Evolutionary conservation across 75 land plant genomes (phyloP).

Genomic region (Sequoia sempervirens): DNA sequence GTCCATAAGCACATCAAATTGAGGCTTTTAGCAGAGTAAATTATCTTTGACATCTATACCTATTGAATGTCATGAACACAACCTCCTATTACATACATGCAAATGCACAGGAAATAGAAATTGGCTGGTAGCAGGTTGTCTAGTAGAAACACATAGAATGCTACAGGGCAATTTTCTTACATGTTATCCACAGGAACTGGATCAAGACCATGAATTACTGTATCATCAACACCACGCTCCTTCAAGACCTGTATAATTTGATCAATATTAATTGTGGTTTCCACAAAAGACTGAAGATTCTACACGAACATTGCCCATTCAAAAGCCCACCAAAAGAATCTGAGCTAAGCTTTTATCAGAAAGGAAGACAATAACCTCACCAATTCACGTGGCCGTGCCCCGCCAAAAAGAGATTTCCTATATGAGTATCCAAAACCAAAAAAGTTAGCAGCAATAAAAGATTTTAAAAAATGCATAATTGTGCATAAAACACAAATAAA

Average conservation of each 20-base stretch:
- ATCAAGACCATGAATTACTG: slow-evolving; percentile 27
- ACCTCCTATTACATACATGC: not conserved
- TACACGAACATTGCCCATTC: not conserved
- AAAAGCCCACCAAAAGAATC: slow-evolving; percentile 1
- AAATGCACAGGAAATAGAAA: not conserved
- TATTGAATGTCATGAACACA: not conserved
- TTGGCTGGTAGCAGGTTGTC: not conserved
- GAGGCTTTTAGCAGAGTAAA: not conserved
- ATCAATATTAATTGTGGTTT: not conserved
- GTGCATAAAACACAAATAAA: not conserved
- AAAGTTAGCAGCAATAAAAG: not conserved
- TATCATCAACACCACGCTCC: slow-evolving; percentile 71
- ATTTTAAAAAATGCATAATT: not conserved
- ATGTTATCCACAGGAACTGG: slow-evolving; percentile 22
- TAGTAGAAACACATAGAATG: not conserved
- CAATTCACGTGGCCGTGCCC: slow-evolving; percentile 96
- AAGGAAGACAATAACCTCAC: slow-evolving; percentile 30
- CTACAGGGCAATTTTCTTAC: slow-evolving; percentile 16
- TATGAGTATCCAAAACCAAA: slow-evolving; percentile 6
- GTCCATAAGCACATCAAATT: slow-evolving; percentile 3
- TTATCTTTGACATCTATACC: not conserved
- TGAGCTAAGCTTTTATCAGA: not conserved
- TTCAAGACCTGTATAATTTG: slow-evolving; percentile 60
- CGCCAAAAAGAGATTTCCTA: slow-evolving; percentile 83
- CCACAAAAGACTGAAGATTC: not conserved